These are phyloP conservation scores for Thraustochytrium sp. DNA, from an alignment of 352 stramenopile genomes.

Conservation along the genomic window DNA sequence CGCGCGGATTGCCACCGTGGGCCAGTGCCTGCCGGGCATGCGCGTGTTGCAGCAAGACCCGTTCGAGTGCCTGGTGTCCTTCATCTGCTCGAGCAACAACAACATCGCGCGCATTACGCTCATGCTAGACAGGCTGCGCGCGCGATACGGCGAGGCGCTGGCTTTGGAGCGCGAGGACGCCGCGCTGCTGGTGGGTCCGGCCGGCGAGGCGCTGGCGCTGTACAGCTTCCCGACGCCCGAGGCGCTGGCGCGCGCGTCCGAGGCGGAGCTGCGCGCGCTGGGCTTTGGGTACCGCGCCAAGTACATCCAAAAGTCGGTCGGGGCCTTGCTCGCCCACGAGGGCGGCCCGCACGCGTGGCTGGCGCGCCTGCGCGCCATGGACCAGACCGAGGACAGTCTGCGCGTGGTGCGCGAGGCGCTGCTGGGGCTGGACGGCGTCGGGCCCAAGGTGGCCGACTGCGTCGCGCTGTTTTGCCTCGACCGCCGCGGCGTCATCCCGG, in stretches of 20 bases:
- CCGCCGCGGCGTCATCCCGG: conserved; percentile 81
- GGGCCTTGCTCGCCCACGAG: conserved; percentile 3
- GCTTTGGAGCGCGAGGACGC: conserved; percentile 47
- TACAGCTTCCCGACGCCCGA: conserved; percentile 83
- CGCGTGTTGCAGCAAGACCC: conserved; percentile 86
- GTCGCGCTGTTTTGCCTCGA: conserved; percentile 92
- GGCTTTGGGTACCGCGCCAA: conserved; percentile 57
- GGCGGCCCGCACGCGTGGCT: conserved; percentile 31
- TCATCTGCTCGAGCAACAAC: conserved; percentile 97
- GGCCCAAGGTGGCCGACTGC: conserved; percentile 93
- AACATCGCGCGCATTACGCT: conserved; percentile 91
- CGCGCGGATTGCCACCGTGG: conserved; percentile 64
- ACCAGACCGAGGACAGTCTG: conserved; percentile 4
- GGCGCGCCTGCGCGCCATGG: neutral
- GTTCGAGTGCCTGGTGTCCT: conserved; percentile 91
- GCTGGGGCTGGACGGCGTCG: conserved; percentile 70
- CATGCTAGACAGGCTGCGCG: conserved; percentile 82
- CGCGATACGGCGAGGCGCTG: conserved; percentile 72
- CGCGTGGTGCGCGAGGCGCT: conserved; percentile 56
- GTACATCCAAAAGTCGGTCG: conserved; percentile 53
- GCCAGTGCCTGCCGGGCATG: conserved; percentile 70
- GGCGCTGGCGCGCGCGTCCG: conserved; percentile 65
- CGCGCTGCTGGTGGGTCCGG: too few species aligned
- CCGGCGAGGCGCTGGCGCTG: too few species aligned
- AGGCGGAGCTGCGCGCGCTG: conserved; percentile 67